Percentiles rank a stretch among this genome's conserved stretches.
phyloP scores from a whole-genome alignment of 2,329 filamentous ascomycete genomes.

The Talaromyces amestolkiae region DNA sequence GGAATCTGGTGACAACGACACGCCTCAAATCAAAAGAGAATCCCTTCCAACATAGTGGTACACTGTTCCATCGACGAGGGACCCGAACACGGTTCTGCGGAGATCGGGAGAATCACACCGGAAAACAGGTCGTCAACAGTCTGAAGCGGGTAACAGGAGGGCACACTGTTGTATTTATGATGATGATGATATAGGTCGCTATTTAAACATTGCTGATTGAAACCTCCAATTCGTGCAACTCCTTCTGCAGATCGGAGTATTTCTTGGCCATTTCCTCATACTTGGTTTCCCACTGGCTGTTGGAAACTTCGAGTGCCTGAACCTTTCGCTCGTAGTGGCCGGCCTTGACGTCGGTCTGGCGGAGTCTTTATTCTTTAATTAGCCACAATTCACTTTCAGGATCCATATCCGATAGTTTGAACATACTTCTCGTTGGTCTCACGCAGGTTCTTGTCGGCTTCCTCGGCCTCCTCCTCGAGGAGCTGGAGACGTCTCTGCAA shows the following conservation, averaged over 20 bases:
- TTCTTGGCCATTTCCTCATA: conserved; percentile 98
- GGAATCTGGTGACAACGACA: conserved; percentile 9
- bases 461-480: conserved; percentile 96
- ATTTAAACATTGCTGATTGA: conserved; percentile 91
- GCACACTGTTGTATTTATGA: conserved; percentile 22
- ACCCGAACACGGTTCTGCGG: neutral
- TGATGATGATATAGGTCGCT: conserved; percentile 20
- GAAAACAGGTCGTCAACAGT: conserved; percentile 16
- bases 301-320: conserved; percentile 86
- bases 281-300: conserved; percentile 94
- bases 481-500: conserved; percentile 90
- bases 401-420: neutral
- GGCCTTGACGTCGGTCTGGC: conserved; percentile 98
- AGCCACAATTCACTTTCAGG: neutral
- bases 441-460: conserved; percentile 91
- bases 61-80: conserved; percentile 7
- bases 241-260: conserved; percentile 77
- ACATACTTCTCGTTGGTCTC: conserved; percentile 98
- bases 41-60: conserved; percentile 4
- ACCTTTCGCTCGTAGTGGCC: conserved; percentile 99
- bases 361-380: conserved; percentile 62
- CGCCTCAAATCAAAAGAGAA: conserved; percentile 13
- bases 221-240: conserved; percentile 82
- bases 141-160: conserved; percentile 12
- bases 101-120: conserved; percentile 2